A percentile compares a stretch with the other conserved stretches of the same genome.
Evolutionary conservation across 1,284 basidiomycete genomes (phyloP).

Genomic region (Trichosporon ovoides): DNA sequence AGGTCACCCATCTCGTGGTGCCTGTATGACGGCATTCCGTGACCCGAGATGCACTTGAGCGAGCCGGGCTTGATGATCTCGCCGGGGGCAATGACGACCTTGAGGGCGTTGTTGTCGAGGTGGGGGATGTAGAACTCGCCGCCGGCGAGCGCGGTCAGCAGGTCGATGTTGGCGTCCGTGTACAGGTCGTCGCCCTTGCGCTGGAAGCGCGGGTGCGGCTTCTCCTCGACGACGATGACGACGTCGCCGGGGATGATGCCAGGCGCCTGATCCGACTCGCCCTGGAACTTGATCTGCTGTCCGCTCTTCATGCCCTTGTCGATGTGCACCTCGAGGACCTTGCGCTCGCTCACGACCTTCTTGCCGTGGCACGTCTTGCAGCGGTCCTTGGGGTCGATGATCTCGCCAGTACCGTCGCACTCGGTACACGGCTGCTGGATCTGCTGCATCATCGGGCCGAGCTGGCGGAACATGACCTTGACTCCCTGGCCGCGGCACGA

Average conservation of each 20-base stretch:
- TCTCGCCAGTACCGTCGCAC: slow-evolving; percentile 85
- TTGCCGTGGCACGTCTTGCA: slow-evolving; percentile 93
- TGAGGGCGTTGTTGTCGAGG: slow-evolving; percentile 82
- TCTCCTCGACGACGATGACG: slow-evolving; percentile 94
- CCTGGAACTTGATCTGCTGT: slow-evolving; percentile 88
- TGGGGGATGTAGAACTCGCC: slow-evolving; percentile 88
- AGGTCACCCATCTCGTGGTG: slow-evolving; percentile 96
- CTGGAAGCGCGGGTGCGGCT: slow-evolving; percentile 85
- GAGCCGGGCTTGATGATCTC: slow-evolving; percentile 92
- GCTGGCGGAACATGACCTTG: slow-evolving; percentile 83
- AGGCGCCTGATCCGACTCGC: slow-evolving; percentile 95
- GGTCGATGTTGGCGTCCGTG: slow-evolving; percentile 81
- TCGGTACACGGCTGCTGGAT: slow-evolving; percentile 94
- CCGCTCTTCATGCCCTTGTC: slow-evolving; percentile 99
- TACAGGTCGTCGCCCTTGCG: slow-evolving; percentile 89
- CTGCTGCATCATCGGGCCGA: slow-evolving; percentile 99
- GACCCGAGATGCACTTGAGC: slow-evolving; percentile 83
- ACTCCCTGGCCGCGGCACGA: slow-evolving; percentile 86
- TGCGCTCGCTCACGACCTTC: slow-evolving; percentile 91
- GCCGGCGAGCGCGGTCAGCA: slow-evolving; percentile 89
- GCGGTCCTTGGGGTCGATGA: slow-evolving; percentile 89
- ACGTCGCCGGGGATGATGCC: slow-evolving; percentile 90
- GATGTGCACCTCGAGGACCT: slow-evolving; percentile 97
- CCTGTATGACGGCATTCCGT: slow-evolving; percentile 97
- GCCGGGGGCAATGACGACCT: slow-evolving; percentile 80